A percentile compares a stretch with the other conserved stretches of the same genome.
Evolutionary conservation across 345 rosid species (phyloP).

Genomic region (Populus ilicifolia): DNA sequence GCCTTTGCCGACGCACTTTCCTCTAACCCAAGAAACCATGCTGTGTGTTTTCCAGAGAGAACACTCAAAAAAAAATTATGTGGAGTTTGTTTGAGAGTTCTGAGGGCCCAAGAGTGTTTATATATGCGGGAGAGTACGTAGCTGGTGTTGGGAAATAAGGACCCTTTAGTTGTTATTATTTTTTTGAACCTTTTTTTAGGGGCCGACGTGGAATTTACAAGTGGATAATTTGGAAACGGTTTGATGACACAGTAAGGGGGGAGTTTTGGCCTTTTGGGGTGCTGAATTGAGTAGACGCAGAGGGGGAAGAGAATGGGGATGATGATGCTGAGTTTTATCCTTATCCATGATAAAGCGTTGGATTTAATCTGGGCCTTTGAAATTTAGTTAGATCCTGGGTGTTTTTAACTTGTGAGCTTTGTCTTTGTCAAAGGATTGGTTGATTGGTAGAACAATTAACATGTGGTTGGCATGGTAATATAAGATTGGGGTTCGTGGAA

Average conservation of each 20-base stretch:
- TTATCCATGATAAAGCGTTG: constrained; percentile 18
- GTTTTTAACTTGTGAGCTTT: constrained; percentile 18
- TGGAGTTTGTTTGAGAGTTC: not conserved
- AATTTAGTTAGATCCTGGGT: not conserved
- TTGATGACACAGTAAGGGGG: constrained; percentile 21
- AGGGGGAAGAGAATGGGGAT: not conserved
- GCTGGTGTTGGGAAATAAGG: not conserved
- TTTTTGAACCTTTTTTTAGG: not conserved
- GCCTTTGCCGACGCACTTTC: constrained; percentile 52
- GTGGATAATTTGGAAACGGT: constrained; percentile 24
- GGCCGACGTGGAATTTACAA: constrained; percentile 14
- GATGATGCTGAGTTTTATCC: constrained; percentile 31
- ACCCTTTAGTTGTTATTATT: not conserved
- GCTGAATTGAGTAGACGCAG: constrained; percentile 4
- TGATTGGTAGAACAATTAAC: constrained; percentile 1
- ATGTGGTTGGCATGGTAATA: constrained; percentile 15
- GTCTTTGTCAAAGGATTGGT: constrained; percentile 12
- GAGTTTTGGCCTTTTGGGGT: not conserved
- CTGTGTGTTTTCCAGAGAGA: not conserved
- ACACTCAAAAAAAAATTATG: not conserved
- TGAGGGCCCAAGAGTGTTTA: constrained; percentile 18
- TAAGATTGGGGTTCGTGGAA: not conserved
- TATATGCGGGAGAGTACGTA: not conserved
- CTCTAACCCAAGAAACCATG: constrained; percentile 47
- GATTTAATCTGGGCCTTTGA: constrained; percentile 12